Base-by-base conservation (phyloP, 306 rosid species). In the Cucurbita moschata region DNA sequence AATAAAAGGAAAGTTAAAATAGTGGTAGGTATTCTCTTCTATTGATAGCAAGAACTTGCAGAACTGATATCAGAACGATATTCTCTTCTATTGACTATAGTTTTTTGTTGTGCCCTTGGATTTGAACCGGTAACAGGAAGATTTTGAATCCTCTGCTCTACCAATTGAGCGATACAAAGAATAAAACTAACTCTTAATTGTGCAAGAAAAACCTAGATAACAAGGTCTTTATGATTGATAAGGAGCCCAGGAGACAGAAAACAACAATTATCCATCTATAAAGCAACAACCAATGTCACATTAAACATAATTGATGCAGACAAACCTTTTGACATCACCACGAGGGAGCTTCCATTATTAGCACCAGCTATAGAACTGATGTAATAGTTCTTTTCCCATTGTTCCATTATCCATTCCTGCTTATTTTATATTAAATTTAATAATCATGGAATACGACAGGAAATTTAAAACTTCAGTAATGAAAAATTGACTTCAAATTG, bases 371-470 rank as follows among this genome's bases (percentile, higher is more conserved):
- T 82, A 71, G 88, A 82, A 64, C 88, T 86, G 35, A 86, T 86
- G 85, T 86, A 86, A 76, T 73, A 86, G 75, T 84, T 86, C 81
- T 84, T 84, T 75, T 86, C 90, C 90, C 90, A 86, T 65, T 86
- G 90, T 71, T 86, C 90, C 90, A 86, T 84, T 50, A 86, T 86
- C 90, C 90, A 86, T 76, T 84, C 88, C 90, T 86, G 79, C 54
- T 30, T 9, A 37, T 12, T 51, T 49, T 5, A 69, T 47, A 69
- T 49, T 23, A 69, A 70, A 50, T 18, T 51, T 35, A 51, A 70
- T 37, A 50, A 49, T 30, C 59, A 51, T 59, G 30, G 44, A 51
- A n/a, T 37, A 39, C 16, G 21, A 35, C 40, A 54, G 4, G 10
- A 8, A 72, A 73, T 10, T 63, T 42, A 9, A 62, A 38, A 39